These are phyloP conservation scores for Omphalea diandra DNA, from an alignment of 441 rosid genomes.

Conservation along the genomic window DNA sequence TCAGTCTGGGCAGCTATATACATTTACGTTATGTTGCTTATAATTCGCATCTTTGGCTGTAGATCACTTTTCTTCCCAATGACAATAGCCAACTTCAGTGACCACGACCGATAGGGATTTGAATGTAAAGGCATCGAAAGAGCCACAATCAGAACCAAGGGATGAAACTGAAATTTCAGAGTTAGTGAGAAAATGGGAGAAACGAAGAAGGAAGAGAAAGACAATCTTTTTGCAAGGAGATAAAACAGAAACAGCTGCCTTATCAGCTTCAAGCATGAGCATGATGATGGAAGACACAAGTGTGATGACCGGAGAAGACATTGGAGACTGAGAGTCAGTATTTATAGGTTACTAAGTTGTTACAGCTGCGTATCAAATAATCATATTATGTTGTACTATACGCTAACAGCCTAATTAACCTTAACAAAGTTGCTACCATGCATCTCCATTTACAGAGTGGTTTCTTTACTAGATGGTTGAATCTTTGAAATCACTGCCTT, in stretches of 20 bases:
- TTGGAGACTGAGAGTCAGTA: conserved; percentile 42
- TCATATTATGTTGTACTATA: no score
- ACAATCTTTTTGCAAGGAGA: conserved; percentile 25
- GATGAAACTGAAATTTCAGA: conserved; percentile 31
- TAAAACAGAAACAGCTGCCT: conserved; percentile 14
- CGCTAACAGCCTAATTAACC: no score
- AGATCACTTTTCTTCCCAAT: conserved; percentile 45
- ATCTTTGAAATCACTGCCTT: no score
- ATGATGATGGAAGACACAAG: conserved; percentile 34
- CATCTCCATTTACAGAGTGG: neutral
- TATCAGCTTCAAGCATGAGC: conserved; percentile 39
- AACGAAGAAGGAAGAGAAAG: conserved; percentile 49
- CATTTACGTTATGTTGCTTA: conserved; percentile 38
- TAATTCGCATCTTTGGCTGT: conserved; percentile 37
- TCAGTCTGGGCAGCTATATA: conserved; percentile 60
- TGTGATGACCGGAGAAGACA: conserved; percentile 27
- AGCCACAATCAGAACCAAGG: conserved; percentile 8
- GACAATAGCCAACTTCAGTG: neutral
- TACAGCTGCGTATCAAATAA: neutral
- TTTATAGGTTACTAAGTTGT: conserved; percentile 22
- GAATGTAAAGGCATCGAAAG: conserved; percentile 14
- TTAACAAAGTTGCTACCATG: neutral
- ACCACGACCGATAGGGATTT: neutral
- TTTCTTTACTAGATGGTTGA: no score
- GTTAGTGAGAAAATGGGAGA: conserved; percentile 41